phyloP scores from a whole-genome alignment of 2,329 filamentous ascomycete genomes.

The Microascus cirrosus region DNA sequence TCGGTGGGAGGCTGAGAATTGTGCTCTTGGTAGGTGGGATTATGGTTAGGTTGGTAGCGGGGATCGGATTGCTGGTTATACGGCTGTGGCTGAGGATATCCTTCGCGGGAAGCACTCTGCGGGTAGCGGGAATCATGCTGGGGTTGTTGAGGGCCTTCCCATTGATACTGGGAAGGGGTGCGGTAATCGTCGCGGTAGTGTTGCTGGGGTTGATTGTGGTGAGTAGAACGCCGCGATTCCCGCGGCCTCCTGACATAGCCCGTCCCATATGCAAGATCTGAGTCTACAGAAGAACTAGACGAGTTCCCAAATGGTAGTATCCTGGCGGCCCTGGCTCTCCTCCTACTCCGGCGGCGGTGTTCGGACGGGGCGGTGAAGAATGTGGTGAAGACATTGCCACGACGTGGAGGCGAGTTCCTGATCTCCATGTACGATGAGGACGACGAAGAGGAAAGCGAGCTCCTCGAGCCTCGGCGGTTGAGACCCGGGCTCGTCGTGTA shows the following conservation, averaged over 20 bases:
- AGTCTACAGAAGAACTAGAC: conserved; percentile 57
- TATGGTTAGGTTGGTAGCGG: neutral
- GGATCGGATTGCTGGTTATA: neutral
- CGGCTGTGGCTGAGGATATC: neutral
- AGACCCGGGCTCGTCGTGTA: neutral
- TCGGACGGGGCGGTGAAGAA: conserved; percentile 55
- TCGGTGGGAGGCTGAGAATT: neutral
- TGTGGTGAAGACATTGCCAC: conserved; percentile 44
- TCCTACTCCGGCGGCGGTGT: conserved; percentile 21
- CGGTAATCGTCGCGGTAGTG: neutral
- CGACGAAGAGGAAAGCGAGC: conserved; percentile 28
- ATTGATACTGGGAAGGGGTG: neutral
- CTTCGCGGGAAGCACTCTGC: neutral
- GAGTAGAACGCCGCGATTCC: conserved; percentile 5
- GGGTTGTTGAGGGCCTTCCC: neutral
- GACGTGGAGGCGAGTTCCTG: conserved; percentile 31
- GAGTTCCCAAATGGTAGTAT: conserved; percentile 50
- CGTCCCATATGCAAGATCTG: conserved; percentile 56
- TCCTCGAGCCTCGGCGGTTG: conserved; percentile 19
- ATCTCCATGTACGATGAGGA: conserved; percentile 56
- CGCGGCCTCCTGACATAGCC: conserved; percentile 38
- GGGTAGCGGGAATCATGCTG: conserved; percentile 1
- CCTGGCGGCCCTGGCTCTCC: conserved; percentile 25
- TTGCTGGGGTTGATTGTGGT: neutral
- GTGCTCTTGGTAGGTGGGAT: neutral